Base-by-base conservation (phyloP, 352 stramenopile genomes). In the Nothophytophthora sp. region DNA sequence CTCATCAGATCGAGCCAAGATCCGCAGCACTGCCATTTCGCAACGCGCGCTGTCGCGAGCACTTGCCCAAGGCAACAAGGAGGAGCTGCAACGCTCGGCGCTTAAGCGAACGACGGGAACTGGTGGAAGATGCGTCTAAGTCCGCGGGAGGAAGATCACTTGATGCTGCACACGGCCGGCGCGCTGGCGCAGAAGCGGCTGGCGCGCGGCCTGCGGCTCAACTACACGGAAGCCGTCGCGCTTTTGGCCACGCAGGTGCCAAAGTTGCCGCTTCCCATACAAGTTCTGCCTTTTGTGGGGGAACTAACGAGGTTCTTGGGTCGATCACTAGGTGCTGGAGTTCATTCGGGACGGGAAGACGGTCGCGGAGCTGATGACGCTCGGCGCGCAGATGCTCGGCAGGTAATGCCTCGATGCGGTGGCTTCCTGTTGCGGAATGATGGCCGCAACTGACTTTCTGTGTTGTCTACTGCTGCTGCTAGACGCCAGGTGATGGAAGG, bases 321-420 rank as follows among this genome's bases (percentile, higher is more conserved):
- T n/a, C n/a, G n/a, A n/a, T n/a, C n/a, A n/a, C n/a, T 72, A 97
- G 73, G 85, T 98, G 58, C 93, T 99, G 51, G 95, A 99, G 76
- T 83, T 97, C 29, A 97, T 98, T 45, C 89, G 96, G 13, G 93
- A 98, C 58, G 96, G 96, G 24, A 73, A 80, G 40, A 74, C 70
- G 15, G 90, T 98, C 16, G 83, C 88, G 0, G 72, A 90, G 46
- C 73, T 97, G 22, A 98, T 98, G 92, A 80, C 62, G 7, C 55
- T 93, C 7, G 90, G 90, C 18, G 80, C 88, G 30, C 74, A 85
- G 27, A 61, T 98, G 37, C 68, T 98, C 5, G 92, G 92, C 10
- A 51, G 58, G 23, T 68, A 61, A 37, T n/a, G n/a, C n/a, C n/a
- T n/a, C n/a, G n/a, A n/a, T n/a, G n/a, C n/a, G n/a, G 54, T 37